phyloP scores from a whole-genome alignment of 305 asterid species.

The Fraxinus platypoda region DNA sequence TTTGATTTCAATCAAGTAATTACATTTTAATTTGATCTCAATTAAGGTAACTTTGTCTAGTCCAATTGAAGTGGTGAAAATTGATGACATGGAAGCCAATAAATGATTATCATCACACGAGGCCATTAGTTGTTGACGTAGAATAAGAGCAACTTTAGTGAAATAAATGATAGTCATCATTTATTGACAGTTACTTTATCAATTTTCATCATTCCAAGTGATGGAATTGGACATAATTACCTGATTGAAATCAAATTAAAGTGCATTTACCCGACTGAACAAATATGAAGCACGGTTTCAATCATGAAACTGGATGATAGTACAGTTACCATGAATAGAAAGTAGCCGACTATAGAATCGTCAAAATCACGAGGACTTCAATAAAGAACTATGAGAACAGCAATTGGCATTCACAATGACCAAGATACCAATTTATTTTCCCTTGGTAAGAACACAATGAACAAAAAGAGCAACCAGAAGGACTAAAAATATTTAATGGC shows the following conservation, averaged over 20 bases:
- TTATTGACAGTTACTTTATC: background rate
- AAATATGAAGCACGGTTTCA: background rate
- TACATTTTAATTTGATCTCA: background rate
- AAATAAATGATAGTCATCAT: background rate
- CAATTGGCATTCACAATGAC: background rate
- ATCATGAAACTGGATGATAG: background rate
- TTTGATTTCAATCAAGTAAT: background rate
- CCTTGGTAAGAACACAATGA: background rate
- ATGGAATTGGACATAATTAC: background rate
- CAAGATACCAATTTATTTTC: background rate
- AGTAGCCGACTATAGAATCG: background rate
- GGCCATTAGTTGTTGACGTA: background rate
- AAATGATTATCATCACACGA: background rate
- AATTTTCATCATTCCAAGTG: background rate
- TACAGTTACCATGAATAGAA: background rate
- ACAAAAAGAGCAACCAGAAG: background rate
- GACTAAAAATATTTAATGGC: background rate
- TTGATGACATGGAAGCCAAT: background rate
- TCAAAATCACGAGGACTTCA: background rate
- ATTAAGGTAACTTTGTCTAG: background rate
- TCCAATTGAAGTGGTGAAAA: background rate
- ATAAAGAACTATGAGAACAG: conserved; percentile 6
- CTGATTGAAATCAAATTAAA: background rate
- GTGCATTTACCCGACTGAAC: background rate
- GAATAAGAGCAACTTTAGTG: background rate